Evolutionary conservation across 768 basidiomycete genomes (phyloP), one percentile per base, ranked within the genome.

Genomic region (Panaeolus cyanescens): DNA sequence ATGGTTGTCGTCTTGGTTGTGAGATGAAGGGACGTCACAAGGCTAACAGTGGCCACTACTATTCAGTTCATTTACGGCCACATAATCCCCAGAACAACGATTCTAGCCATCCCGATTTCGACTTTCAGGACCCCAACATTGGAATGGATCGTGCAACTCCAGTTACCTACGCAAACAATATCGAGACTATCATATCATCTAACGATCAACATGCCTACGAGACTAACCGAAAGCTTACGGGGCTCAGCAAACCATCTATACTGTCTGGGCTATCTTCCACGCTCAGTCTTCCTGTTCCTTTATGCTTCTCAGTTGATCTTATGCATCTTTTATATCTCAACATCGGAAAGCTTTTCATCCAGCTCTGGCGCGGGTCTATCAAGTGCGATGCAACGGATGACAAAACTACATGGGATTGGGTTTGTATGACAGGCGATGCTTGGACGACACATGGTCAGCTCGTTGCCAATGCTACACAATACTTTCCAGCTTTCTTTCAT

Each of bases 1-100:
- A 71, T 20, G 76, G 74, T 0, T 85, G 82, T 54, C 68, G 72
- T 0, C 56, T 73, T 17, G 68, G 67, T 9, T 79, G 76, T 57
- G 20, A 57, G 1, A 53, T 77, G 12, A 68, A 63, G 34, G 77
- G 77, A n/a, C 66, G 68, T 0, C 70, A 67, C 32, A 77, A 77
- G 61, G 68, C 62, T 4, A 55, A 33, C 2, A 65, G 33, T 17
- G 58, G 60, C 0, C 76, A 77, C 36, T 80, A 80, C 59, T 77
- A 70, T 58, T 70, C 75, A 0, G 73, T 70, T 5, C 70, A 71
- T 2, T 56, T 72, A 0, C 53, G 63, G 4, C 77, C 77, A 0
- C 50, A 66, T 30, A 56, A 73, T 10, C 69, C 69, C 17, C 34
- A 55, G 7, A 68, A 73, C 3, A 37, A 55, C 22, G 71, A 32